Evolutionary conservation across 2,329 filamentous ascomycete genomes (phyloP).

Genomic region (Epichloe coenophiala): DNA sequence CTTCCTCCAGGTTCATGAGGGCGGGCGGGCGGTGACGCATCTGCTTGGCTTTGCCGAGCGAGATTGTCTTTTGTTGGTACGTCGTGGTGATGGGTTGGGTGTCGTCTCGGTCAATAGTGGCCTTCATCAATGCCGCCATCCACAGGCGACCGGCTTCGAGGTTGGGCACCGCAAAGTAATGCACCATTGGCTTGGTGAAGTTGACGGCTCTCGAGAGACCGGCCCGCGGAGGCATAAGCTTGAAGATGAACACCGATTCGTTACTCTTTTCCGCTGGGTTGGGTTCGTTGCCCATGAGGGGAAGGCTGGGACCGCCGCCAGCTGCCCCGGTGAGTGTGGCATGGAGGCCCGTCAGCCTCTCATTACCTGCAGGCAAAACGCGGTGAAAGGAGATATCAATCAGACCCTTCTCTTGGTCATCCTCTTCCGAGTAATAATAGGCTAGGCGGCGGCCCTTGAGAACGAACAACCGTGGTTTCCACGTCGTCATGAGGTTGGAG

Average conservation of each 20-base stretch:
- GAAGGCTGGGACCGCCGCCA: constrained; percentile 41
- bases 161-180: constrained; percentile 94
- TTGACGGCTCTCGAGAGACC: constrained; percentile 84
- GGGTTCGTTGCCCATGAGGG: constrained; percentile 30
- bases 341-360: constrained; percentile 79
- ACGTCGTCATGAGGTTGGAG: constrained; percentile 88
- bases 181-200: constrained; percentile 93
- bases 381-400: constrained; percentile 97
- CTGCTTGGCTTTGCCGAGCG: constrained; percentile 70
- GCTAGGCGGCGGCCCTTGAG: constrained; percentile 81
- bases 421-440: constrained; percentile 91
- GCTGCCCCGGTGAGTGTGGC: constrained; percentile 85
- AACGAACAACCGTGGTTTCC: constrained; percentile 94
- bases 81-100: constrained; percentile 70
- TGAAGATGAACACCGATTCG: constrained; percentile 90
- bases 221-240: constrained; percentile 79
- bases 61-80: constrained; percentile 95
- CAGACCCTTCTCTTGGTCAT: constrained; percentile 83
- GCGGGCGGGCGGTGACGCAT: constrained; percentile 86
- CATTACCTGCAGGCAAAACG: constrained; percentile 87
- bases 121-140: constrained; percentile 99
- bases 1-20: constrained; percentile 55
- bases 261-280: constrained; percentile 31
- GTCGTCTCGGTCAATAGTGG: constrained; percentile 88
- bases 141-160: constrained; percentile 78